Conservation (phyloP, 352 stramenopile genomes). For the Stramenopiles sp. region DNA sequence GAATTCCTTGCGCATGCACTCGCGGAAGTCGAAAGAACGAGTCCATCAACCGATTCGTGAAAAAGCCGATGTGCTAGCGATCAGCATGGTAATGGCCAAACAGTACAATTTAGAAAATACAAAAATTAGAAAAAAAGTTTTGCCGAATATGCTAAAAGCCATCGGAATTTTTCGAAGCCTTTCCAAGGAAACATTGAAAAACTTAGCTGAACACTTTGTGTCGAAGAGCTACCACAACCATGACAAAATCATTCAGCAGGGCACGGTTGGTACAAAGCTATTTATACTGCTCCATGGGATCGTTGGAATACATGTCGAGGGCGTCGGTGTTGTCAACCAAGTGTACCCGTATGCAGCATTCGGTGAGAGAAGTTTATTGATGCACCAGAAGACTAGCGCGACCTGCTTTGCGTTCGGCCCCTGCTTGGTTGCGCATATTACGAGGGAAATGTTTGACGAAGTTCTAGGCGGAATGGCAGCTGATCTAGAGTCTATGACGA, state of each 20-base stretch:
- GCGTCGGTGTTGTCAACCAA: background rate
- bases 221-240: background rate
- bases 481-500: background rate
- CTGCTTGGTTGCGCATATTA: background rate
- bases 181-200: background rate
- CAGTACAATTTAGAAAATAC: background rate
- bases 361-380: background rate
- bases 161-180: background rate
- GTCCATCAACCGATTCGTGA: background rate
- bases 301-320: background rate
- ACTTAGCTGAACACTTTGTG: background rate
- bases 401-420: background rate
- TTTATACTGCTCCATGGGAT: slow-evolving; percentile 1
- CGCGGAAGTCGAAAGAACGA: background rate
- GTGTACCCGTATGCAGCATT: background rate
- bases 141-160: background rate
- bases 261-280: background rate
- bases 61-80: background rate
- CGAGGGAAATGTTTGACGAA: background rate
- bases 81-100: background rate
- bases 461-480: background rate
- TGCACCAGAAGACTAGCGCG: background rate
- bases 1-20: background rate
- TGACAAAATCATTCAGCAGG: background rate
- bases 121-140: background rate